These are phyloP conservation scores for Grosmannia huntii DNA, from an alignment of 2,329 filamentous ascomycete genomes.

Conservation along the genomic window DNA sequence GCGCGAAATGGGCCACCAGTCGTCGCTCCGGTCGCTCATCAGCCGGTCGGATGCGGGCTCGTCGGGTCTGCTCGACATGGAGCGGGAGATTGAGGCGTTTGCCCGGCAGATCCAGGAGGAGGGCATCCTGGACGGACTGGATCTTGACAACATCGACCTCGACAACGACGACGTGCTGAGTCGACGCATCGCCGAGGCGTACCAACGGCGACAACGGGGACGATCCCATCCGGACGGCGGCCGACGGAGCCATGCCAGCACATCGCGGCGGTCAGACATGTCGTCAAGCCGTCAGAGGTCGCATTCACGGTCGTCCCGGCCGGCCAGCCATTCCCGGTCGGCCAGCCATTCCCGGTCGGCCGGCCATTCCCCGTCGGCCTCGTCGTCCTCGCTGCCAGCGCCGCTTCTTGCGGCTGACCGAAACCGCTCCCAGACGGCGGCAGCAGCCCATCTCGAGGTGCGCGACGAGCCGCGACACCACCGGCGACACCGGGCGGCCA, in stretches of 20 bases:
- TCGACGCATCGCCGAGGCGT: slow-evolving; percentile 80
- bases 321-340: neutral
- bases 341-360: neutral
- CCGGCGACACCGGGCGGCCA: slow-evolving; percentile 36
- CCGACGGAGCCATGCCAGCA: slow-evolving; percentile 18
- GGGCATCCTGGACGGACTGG: slow-evolving; percentile 74
- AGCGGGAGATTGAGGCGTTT: slow-evolving; percentile 83
- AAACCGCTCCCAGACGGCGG: slow-evolving; percentile 24
- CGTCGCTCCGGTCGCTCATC: slow-evolving; percentile 73
- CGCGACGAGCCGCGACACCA: slow-evolving; percentile 26
- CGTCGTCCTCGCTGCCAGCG: slow-evolving; percentile 12
- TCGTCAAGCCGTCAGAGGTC: slow-evolving; percentile 22
- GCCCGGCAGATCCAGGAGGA: slow-evolving; percentile 53
- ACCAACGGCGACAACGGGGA: slow-evolving; percentile 61
- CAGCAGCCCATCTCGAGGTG: slow-evolving; percentile 33
- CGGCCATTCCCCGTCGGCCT: neutral
- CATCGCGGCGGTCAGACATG: neutral
- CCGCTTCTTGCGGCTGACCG: neutral
- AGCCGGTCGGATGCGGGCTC: slow-evolving; percentile 51
- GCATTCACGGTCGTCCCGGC: slow-evolving; percentile 14
- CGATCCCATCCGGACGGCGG: slow-evolving; percentile 35
- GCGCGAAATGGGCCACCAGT: slow-evolving; percentile 73
- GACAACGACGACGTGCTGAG: slow-evolving; percentile 81
- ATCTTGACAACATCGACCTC: slow-evolving; percentile 75
- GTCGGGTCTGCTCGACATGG: slow-evolving; percentile 58